These are phyloP conservation scores for Metschnikowia aberdeeniae DNA, from an alignment of 805 yeast genomes.

Conservation along the genomic window DNA sequence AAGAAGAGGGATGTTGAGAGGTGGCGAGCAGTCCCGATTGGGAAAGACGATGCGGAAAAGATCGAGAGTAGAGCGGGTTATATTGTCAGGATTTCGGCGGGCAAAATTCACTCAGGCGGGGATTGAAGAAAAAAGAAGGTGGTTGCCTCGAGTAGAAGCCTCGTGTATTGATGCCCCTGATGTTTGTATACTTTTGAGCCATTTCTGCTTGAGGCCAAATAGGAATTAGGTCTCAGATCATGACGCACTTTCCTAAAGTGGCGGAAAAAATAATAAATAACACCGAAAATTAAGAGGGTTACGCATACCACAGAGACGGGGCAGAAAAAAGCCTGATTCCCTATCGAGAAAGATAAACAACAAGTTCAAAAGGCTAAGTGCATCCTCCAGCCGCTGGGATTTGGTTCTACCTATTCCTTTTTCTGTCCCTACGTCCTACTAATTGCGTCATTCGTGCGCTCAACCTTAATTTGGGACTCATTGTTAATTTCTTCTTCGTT, in stretches of 20 bases:
- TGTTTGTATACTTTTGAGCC: conserved; percentile 12
- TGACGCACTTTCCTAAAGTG: conserved; percentile 6
- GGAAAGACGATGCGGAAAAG: too few species aligned
- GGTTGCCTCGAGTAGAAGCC: neutral
- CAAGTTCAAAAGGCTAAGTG: conserved; percentile 2
- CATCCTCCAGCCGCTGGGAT: neutral
- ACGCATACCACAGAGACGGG: conserved; percentile 1
- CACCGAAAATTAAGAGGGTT: conserved; percentile 1
- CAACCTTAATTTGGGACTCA: neutral
- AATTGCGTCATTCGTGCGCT: neutral
- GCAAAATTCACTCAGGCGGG: neutral
- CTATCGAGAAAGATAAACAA: conserved; percentile 2
- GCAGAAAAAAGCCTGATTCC: neutral
- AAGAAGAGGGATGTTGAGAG: too few species aligned
- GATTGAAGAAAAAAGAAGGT: neutral
- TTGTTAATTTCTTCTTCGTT: neutral
- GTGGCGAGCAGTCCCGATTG: too few species aligned
- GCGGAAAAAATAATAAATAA: conserved; percentile 4
- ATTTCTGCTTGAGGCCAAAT: conserved; percentile 2
- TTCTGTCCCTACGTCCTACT: neutral
- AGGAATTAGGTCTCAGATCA: neutral
- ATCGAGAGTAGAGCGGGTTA: too few species aligned
- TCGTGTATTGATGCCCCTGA: neutral
- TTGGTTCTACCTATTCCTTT: neutral
- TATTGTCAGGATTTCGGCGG: neutral